These are phyloP conservation scores for Hemileccinum rubropunctum DNA, from an alignment of 768 basidiomycete genomes.

Conservation along the genomic window DNA sequence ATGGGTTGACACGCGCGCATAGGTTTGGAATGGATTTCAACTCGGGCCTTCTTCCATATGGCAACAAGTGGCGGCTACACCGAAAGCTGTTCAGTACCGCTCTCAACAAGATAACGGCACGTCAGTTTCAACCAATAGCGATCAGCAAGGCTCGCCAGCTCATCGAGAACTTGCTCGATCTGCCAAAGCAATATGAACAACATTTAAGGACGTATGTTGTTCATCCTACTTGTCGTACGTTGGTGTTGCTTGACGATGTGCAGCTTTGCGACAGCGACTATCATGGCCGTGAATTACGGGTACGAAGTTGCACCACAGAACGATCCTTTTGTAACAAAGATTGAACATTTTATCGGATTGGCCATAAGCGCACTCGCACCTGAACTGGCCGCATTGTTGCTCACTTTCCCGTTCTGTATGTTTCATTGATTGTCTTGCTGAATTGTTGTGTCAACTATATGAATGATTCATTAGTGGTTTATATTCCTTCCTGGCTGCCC, in stretches of 20 bases:
- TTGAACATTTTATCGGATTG: conserved; percentile 10
- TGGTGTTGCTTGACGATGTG: not conserved
- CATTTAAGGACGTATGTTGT: conserved; percentile 25
- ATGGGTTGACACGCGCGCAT: not conserved
- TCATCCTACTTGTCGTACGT: not conserved
- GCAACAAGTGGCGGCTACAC: conserved; percentile 29
- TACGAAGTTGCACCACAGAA: conserved; percentile 23
- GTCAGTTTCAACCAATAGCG: conserved; percentile 13
- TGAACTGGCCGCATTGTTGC: conserved; percentile 20
- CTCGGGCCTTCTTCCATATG: conserved; percentile 28
- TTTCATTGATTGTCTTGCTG: not conserved
- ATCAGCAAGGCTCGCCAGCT: conserved; percentile 22
- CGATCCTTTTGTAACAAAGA: conserved; percentile 27
- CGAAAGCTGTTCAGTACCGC: conserved; percentile 25
- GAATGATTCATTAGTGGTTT: conserved; percentile 10
- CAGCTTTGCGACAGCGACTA: conserved; percentile 22
- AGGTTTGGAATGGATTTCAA: conserved; percentile 33
- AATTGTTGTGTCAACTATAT: not conserved
- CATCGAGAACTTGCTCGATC: conserved; percentile 19
- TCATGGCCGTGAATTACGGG: conserved; percentile 26
- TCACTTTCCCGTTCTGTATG: conserved; percentile 28
- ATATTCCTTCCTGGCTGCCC: conserved; percentile 35
- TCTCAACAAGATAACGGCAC: conserved; percentile 16
- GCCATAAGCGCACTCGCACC: conserved; percentile 13
- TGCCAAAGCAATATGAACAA: conserved; percentile 10